Conservation (phyloP, 345 rosid genomes). For the Syzygium aromaticum region DNA sequence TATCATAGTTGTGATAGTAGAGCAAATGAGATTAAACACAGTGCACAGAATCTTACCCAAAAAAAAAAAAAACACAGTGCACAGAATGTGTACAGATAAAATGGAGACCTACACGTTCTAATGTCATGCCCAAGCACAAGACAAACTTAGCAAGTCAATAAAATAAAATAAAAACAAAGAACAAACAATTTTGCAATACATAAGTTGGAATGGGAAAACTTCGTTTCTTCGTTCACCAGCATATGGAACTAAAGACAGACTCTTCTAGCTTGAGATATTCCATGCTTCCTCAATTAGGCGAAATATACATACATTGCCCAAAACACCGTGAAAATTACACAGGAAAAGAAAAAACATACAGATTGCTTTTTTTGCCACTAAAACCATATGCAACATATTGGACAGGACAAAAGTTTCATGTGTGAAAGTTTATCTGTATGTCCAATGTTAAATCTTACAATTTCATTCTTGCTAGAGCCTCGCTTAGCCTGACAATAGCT, state of each 20-base stretch:
- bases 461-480: slow-evolving; percentile 93
- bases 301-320: background rate
- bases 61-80: background rate
- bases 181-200: background rate
- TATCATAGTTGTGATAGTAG: background rate
- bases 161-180: background rate
- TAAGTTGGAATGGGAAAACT: background rate
- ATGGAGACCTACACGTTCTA: background rate
- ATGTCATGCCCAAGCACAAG: background rate
- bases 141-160: background rate
- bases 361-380: background rate
- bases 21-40: background rate
- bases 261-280: background rate
- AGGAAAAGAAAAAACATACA: background rate
- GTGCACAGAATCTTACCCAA: background rate
- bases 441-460: slow-evolving; percentile 39
- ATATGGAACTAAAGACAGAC: background rate
- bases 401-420: background rate
- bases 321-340: background rate
- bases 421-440: background rate
- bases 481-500: slow-evolving; percentile 86
- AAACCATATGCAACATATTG: background rate
- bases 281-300: background rate
- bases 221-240: background rate
- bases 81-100: background rate